These are phyloP conservation scores for Scenedesmus sp. DNA, from an alignment of 163 green algal species.

Conservation along the genomic window DNA sequence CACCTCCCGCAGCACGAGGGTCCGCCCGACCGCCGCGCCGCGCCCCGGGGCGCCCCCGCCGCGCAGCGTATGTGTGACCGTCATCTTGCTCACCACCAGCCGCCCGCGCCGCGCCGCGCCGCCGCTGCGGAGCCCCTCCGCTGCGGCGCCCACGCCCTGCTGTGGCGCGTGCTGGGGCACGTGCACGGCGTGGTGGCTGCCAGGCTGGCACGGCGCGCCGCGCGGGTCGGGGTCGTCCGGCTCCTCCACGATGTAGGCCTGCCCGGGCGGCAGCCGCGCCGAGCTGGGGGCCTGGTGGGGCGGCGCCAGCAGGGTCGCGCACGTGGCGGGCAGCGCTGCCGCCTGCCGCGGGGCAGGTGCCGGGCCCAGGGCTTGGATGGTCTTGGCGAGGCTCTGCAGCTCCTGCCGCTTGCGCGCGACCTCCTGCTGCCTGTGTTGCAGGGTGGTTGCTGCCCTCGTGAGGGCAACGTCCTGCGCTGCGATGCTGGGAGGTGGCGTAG, in stretches of 20 bases:
- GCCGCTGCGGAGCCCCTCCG: background rate
- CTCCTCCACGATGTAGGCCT: background rate
- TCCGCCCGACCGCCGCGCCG: background rate
- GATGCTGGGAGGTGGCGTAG: too few relatives aligned
- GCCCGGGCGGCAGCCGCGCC: background rate
- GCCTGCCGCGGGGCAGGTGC: conserved; percentile 6
- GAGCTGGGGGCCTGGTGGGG: too few relatives aligned
- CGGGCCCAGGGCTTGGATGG: conserved; percentile 19
- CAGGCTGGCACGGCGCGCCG: background rate
- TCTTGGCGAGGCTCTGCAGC: conserved; percentile 23
- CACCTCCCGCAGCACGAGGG: conserved; percentile 12
- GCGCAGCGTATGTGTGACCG: conserved; percentile 13
- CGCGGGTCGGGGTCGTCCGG: background rate
- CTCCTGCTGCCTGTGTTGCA: conserved; percentile 22
- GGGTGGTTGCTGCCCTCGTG: background rate
- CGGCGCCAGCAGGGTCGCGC: background rate
- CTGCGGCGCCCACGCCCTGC: background rate
- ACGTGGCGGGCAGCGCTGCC: background rate
- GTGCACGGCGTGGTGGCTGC: background rate
- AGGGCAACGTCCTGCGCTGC: conserved; percentile 22
- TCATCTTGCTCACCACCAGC: conserved; percentile 14
- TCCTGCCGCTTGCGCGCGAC: conserved; percentile 12
- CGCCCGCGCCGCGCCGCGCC: background rate
- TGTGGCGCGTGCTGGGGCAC: background rate
- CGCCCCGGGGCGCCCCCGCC: background rate